Base-by-base conservation (phyloP, 2,329 filamentous ascomycete species). In the Mycosphaerella sp. region DNA sequence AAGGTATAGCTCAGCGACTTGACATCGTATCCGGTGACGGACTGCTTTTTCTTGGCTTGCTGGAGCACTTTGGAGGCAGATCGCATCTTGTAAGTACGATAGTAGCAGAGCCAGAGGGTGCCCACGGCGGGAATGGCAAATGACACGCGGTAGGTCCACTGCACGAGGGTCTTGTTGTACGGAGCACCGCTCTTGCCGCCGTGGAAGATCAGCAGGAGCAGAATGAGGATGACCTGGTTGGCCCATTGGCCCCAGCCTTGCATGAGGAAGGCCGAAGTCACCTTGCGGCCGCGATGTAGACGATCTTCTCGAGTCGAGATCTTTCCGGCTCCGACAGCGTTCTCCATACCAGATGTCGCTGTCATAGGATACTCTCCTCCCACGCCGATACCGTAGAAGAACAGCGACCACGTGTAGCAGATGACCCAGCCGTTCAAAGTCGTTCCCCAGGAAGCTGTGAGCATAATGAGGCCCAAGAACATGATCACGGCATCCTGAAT, bases 351-450 rank as follows among this genome's bases (percentile, higher is more conserved):
- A 7, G 89, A 90, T 10, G 92, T 96, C 14, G 92, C 92, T 34
- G 92, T 97, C 80, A 96, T 96, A 59, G 92, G 92, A 69, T 97
- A 96, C 74, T 95, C 91, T 63, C 90, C 90, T 64, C 89, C 89
- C 52, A 81, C 78, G 65, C 78, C 78, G 47, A 85, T 79, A 66
- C 85, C 83, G 72, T 93, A 93, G 76, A 97, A 88, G 78, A 96
- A 95, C 38, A 97, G 80, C 39, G 89, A 89, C 87, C 88, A 95
- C 58, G 86, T 87, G 70, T 97, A 97, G 79, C 90, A 95, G 67
- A 96, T 95, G 54, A 97, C 87, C 92, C 92, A 97, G 64, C 91
- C 91, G 67, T 97, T 85, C 60, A 95, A 79, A 36, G 82, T 89
- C 32, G 86, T 74, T 58, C 91, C 92, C 92, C 92, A 97, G 23